phyloP scores from a whole-genome alignment of 1,284 basidiomycete genomes.

The Moesziomyces aphidis region DNA sequence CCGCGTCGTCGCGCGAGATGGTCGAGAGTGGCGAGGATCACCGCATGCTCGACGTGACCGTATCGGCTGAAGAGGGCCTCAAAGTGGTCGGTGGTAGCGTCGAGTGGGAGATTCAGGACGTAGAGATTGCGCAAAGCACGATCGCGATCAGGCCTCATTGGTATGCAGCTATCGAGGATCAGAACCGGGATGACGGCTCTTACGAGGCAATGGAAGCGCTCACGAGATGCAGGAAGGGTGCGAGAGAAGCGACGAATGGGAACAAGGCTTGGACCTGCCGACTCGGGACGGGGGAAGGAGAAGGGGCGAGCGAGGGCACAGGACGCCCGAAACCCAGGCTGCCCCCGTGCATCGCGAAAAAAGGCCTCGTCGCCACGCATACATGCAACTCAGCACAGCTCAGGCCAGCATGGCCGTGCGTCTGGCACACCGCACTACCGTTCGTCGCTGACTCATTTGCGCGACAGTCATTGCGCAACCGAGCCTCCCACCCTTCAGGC shows the following conservation, averaged over 20 bases:
- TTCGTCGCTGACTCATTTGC: not conserved
- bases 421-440: too few species aligned
- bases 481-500: not conserved
- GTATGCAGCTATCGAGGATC: not conserved
- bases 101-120: constrained; percentile 65
- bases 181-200: not conserved
- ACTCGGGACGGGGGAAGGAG: too few species aligned
- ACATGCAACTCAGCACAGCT: constrained; percentile 2
- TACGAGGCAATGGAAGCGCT: not conserved
- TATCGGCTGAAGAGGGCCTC: constrained; percentile 53
- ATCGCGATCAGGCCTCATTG: constrained; percentile 27
- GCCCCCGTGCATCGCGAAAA: too few species aligned
- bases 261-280: too few species aligned
- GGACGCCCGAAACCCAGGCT: not conserved
- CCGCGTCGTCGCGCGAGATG: constrained; percentile 64
- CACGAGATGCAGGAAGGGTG: not conserved
- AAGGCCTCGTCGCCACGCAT: constrained; percentile 30
- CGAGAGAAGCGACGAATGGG: too few species aligned
- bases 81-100: constrained; percentile 60
- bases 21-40: constrained; percentile 66
- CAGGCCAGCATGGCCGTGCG: too few species aligned
- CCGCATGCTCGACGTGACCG: constrained; percentile 63
- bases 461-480: not conserved
- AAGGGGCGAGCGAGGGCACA: not conserved
- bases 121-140: constrained; percentile 61